Percentiles rank a stretch among this genome's conserved stretches.
phyloP scores from a whole-genome alignment of 352 stramenopile species.

The Phytopythium aichiense region DNA sequence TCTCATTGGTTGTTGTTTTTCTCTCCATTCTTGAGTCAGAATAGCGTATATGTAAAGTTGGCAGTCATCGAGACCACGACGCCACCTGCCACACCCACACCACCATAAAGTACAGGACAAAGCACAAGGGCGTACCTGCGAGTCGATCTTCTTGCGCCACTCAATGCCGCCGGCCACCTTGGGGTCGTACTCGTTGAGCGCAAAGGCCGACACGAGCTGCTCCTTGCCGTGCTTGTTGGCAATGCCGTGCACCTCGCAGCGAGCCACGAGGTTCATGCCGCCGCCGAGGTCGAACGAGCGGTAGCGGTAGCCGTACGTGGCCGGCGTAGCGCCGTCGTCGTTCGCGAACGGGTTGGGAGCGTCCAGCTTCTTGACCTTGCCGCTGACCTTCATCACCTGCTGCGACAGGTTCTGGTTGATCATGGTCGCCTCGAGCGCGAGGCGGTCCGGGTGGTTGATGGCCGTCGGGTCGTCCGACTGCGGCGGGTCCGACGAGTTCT shows the following conservation, averaged over 20 bases:
- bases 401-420: conserved; percentile 99
- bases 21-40: conserved; percentile 45
- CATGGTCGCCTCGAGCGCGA: conserved; percentile 96
- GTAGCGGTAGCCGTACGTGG: conserved; percentile 96
- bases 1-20: conserved; percentile 28
- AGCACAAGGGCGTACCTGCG: conserved; percentile 45
- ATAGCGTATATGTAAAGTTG: conserved; percentile 62
- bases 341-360: conserved; percentile 94
- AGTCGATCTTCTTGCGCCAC: conserved; percentile 98
- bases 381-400: conserved; percentile 87
- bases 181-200: conserved; percentile 97
- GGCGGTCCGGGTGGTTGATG: conserved; percentile 95
- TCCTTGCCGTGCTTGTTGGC: conserved; percentile 83
- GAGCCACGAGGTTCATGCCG: conserved; percentile 87
- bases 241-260: conserved; percentile 94
- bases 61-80: conserved; percentile 62
- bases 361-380: conserved; percentile 58
- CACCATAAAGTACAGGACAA: conserved; percentile 9
- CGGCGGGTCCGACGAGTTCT: conserved; percentile 93
- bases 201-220: conserved; percentile 94
- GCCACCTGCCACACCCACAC: conserved; percentile 11
- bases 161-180: conserved; percentile 85
- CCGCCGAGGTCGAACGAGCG: conserved; percentile 93
- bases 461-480: conserved; percentile 77
- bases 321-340: conserved; percentile 89